Base-by-base conservation (phyloP, 179 eudicot genomes). In the Spinacia oleracea region DNA sequence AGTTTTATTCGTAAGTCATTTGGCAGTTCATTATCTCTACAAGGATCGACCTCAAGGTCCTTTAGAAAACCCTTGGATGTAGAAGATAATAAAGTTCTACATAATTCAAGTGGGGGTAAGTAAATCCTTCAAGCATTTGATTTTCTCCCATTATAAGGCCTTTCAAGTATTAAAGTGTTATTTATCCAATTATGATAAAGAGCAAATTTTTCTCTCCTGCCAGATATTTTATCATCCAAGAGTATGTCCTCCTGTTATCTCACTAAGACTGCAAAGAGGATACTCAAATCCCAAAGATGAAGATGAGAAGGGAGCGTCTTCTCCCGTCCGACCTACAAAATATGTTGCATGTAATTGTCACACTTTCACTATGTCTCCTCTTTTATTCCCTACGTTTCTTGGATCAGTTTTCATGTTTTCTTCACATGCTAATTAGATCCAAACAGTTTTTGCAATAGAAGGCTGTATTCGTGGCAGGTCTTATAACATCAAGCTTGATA, bases 401-500 rank as follows among this genome's bases (percentile, higher is more conserved):
- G 63, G 48, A 72, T 76, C 15, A 8, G 25, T n/a, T 29, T 43
- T 71, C 23, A 18, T 10, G 11, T 67, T 58, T 31, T 59, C 56
- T 43, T 27, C 23, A 51, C 56, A 32, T 70, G 74, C 83, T 89
- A 78, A 89, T 86, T 86, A 82, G 85, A 79, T 85, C 60, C 77
- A 80, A 86, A 88, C 86, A 77, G 91, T 92, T 81, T 83, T 81
- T 91, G 97, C 99, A 96, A 98, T 98, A 91, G 99, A 96, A 88
- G 92, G 92, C 86, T 90, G 88, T 80, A 80, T 88, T 82, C 90
- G 99, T 85, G 98, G 99, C 83, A 89, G 98, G 83, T 96, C 99
- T 77, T 96, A 92, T 71, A 96, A 96, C 77, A 91, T 96, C 89
- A 90, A 93, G 86, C 88, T 96, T 87, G 99, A 96, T 84, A 92